Conservation (phyloP, 345 rosid species). For the Eucalyptus polyanthemos region DNA sequence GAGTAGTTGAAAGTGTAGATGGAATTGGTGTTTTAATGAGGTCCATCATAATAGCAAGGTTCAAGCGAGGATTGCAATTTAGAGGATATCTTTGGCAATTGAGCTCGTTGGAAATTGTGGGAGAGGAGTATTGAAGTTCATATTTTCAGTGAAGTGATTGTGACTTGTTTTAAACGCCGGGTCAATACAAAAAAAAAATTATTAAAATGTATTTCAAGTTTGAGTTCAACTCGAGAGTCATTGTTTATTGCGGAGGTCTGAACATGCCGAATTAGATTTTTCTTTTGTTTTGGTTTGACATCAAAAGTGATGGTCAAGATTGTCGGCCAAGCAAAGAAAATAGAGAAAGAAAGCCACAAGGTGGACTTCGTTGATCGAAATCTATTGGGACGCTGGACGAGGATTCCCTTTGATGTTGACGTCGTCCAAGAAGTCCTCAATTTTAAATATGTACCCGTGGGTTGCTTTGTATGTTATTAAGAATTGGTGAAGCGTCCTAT, state of each 20-base stretch:
- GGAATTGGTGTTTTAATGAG: not conserved
- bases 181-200: fast-evolving
- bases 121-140: not conserved
- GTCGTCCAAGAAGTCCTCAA: not conserved
- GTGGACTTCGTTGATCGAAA: not conserved
- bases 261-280: no score
- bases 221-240: not conserved
- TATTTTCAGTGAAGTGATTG: no score
- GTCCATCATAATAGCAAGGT: no score
- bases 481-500: not conserved
- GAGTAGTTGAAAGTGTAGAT: not conserved
- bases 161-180: not conserved
- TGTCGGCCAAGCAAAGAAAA: not conserved
- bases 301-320: not conserved
- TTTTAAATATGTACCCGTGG: not conserved
- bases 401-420: not conserved
- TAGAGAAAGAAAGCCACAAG: not conserved
- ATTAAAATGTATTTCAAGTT: no score
- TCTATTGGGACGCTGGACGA: not conserved
- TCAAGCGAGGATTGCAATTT: no score
- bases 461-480: not conserved
- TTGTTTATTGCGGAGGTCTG: no score
- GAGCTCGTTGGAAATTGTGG: not conserved
- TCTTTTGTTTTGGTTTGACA: no score
- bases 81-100: not conserved